Evolutionary conservation across 305 asterid species (phyloP), one percentile per base, ranked within the genome.

Genomic region (Rubia balearica): DNA sequence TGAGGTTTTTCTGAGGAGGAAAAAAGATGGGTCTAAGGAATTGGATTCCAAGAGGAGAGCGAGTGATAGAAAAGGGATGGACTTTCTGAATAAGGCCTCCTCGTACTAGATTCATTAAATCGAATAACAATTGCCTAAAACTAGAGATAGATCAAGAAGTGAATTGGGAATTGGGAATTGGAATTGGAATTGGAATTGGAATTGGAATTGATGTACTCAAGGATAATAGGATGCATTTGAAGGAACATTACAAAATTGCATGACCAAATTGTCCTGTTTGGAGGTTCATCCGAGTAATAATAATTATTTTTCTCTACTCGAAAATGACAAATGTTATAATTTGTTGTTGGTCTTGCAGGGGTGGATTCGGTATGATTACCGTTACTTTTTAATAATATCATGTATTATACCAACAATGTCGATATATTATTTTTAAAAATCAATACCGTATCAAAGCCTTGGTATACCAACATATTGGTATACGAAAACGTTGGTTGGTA

Each of bases 21-120:
- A 46, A 56, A 33, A 21, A 53, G 46, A 24, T 33, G 71, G 75
- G 63, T 27, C 40, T 70, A 60, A 70, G 59, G 67, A 43, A 60
- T 43, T 22, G 43, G 49, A 60, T 57, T 22, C 27, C 42, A 21
- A 42, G 21, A 21, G 3, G 43, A 57, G 67, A 19, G 56, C 3
- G 45, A 42, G 57, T 4, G 8, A 4, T 17, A 16, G n/a, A 5
- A 12, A 41, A 12, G 17, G 24, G 30, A 16, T 30, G 63, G 45
- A 27, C 14, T 48, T 30, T 61, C 12, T 48, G 27, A 24, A 30
- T 27, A 27, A 43, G 51, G 42, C 43, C 14, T 14, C 71, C 59
- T 67, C 60, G 60, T 14, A 68, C 36, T 17, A 38, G 33, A 33
- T 21, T 68, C 72, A 53, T 68, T 5, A 14, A 19, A 38, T 19